Base-by-base conservation (phyloP, 148 eudicot species). In the Cornus florida region DNA sequence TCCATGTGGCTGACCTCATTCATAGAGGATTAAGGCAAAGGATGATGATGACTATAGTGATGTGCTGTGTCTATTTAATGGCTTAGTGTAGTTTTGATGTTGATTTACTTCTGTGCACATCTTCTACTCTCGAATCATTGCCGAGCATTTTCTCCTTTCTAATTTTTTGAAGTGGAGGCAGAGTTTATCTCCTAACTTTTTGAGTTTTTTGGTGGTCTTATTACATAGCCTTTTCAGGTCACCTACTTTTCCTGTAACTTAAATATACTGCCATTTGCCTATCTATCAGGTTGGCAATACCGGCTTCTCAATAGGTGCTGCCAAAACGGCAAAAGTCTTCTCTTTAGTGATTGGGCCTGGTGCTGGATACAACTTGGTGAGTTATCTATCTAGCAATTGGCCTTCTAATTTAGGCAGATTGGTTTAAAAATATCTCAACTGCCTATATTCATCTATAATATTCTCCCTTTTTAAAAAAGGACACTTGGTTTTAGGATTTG, bases 291-390 rank as follows among this genome's bases (percentile, higher is more conserved):
- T 78, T 84, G 89, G 83, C 59, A 83, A 77, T 74, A 78, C 83
- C 50, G 99, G 99, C 35, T 97, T 97, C 82, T 94, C 98, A 46
- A 97, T 97, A 69, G 90, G 94, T 79, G 95, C 91, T 12, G 85
- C 86, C 62, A 94, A 87, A 86, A 82, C 83, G 71, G 82, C 89
- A 68, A 91, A 87, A 60, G 43, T 72, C 20, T 72, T 76, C n/a
- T 92, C 97, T 10, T 81, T 97, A 46, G 84, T 94, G 68, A 94
- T 97, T 73, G 99, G 99, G 78, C 94, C 97, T 74, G 98, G 99
- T 41, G 77, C 89, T 31, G 99, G 99, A 67, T 97, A 97, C 88
- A 92, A 92, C 85, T 75, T 88, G 97, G 99, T 97, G 68, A 78
- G 95, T 86, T 73, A 28, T 43, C 77, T 3, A 16, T 22, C 35